Evolutionary conservation across 768 basidiomycete species (phyloP), one percentile per base, ranked within the genome.

Genomic region (Dentipellis sp.): DNA sequence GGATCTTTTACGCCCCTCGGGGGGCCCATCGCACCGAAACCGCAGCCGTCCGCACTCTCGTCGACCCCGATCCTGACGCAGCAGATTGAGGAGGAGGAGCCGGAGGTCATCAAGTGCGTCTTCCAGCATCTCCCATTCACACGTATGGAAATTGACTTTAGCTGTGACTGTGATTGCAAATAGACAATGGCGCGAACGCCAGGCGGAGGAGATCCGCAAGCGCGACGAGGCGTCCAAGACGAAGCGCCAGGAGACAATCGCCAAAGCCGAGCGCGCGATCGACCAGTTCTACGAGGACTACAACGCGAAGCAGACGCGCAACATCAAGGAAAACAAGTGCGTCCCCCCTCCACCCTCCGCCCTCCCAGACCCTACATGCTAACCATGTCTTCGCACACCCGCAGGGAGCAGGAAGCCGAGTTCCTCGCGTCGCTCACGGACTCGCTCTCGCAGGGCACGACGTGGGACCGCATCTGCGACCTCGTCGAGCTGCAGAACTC

Each of bases 281-380:
- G 92, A 94, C 71, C 83, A 88, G 61, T 94, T 94, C 68, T 94
- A 94, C 65, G 88, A 90, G 66, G 80, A 86, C 52, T 93, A 98
- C 67, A 80, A 90, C 37, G 76, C 77, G 57, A 89, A 91, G 76
- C 95, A 94, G 72, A 91, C 94, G 73, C 81, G 81, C 68, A 84
- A 84, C 62, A 97, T 99, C 63, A 78, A 88, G 48, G 87, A 94
- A 69, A 99, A 98, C 80, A 98, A 99, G 95, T 97, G 58, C 63
- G 84, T 77, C 5, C 46, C 21, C 14, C 46, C 21, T 14, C 49
- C 10, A n/a, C 17, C 10, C 37, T 34, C n/a, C 10, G 19, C 16
- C 45, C n/a, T 17, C 4, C 11, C 29, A 29, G 6, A 29, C 29
- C 22, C 14, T 54, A 42, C 29, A 29, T 29, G 29, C 29, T 29